Conservation (phyloP, 331 rosid genomes). For the Phaseolus coccineus region DNA sequence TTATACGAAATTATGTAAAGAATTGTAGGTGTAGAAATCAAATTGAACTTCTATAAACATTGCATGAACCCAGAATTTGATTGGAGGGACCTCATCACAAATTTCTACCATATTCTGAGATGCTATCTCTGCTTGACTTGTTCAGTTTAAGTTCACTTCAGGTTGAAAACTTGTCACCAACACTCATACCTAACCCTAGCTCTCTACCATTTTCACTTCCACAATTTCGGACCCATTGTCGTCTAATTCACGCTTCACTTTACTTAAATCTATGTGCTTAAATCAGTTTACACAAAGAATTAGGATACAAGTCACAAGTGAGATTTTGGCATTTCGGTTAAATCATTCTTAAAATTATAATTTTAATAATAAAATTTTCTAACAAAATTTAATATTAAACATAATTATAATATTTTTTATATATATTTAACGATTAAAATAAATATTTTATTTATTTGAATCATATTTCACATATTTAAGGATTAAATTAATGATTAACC, state of each 20-base stretch:
- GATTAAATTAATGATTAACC: no score
- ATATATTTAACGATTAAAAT: no score
- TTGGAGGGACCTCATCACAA: background rate
- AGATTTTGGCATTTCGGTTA: no score
- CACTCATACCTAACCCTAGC: background rate
- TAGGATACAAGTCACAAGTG: no score
- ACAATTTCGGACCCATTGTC: background rate
- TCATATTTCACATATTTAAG: no score
- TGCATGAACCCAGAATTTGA: conserved; percentile 23
- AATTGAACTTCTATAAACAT: conserved; percentile 33
- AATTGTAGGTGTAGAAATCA: background rate
- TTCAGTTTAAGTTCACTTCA: background rate
- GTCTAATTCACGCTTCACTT: background rate
- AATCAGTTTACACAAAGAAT: no score
- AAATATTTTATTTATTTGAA: no score
- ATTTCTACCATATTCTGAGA: background rate
- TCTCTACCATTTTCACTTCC: background rate
- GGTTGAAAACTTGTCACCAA: background rate
- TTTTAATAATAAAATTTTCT: no score
- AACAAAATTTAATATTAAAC: no score
- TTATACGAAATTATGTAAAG: background rate
- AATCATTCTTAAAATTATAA: no score
- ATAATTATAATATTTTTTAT: no score
- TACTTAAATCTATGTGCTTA: no score
- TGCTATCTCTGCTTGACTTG: background rate